Percentiles rank a stretch among this genome's conserved stretches.
These are phyloP conservation scores for Mimosa pudica DNA, from an alignment of 306 rosid species.

Conservation along the genomic window DNA sequence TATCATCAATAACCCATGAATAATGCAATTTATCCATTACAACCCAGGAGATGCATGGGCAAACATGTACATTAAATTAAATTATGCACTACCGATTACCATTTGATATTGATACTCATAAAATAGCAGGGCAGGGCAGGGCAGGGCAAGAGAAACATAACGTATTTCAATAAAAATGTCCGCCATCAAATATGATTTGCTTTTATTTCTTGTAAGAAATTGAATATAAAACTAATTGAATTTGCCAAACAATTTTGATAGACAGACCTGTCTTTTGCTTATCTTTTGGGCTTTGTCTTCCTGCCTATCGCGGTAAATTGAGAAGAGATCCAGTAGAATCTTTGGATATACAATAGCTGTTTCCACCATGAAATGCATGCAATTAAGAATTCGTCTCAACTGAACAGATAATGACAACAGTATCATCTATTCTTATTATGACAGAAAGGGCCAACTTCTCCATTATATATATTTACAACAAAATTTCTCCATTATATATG, in stretches of 20 bases:
- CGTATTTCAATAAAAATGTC: background rate
- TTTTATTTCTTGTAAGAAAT: background rate
- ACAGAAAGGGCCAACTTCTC: constrained; percentile 10
- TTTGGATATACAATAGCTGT: constrained; percentile 77
- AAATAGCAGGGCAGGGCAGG: background rate
- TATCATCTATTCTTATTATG: constrained; percentile 2
- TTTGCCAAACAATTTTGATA: constrained; percentile 5
- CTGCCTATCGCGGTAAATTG: constrained; percentile 82
- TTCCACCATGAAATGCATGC: constrained; percentile 31
- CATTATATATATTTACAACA: constrained; percentile 19
- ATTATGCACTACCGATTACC: constrained; percentile 10
- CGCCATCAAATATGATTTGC: constrained; percentile 8
- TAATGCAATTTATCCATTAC: background rate
- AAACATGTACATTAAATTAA: background rate
- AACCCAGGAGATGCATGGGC: background rate
- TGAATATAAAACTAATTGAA: constrained; percentile 20
- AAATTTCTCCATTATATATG: background rate
- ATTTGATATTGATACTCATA: background rate
- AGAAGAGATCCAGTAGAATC: constrained; percentile 83
- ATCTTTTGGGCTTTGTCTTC: constrained; percentile 66
- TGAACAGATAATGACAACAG: constrained; percentile 25
- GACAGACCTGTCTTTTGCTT: constrained; percentile 77
- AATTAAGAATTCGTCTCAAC: constrained; percentile 22
- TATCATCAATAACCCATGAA: background rate
- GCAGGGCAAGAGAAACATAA: background rate